Conservation (phyloP, 1,284 basidiomycete genomes). For the Pyrrhoderma lamaoense region DNA sequence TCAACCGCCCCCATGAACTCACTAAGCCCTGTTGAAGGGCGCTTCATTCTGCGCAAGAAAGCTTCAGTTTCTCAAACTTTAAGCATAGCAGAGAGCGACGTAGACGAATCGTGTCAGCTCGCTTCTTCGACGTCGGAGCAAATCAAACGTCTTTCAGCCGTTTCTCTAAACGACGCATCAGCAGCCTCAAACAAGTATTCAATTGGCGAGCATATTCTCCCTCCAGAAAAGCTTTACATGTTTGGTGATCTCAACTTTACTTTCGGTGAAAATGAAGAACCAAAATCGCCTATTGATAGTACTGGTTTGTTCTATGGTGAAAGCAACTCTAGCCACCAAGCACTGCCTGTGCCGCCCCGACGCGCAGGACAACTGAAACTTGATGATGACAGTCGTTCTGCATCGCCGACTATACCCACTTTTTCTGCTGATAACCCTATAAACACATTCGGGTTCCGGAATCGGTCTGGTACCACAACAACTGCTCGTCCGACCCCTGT, state of each 20-base stretch:
- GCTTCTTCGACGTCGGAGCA: slow-evolving; percentile 54
- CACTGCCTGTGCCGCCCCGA: slow-evolving; percentile 28
- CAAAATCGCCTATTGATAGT: background rate
- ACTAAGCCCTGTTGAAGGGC: background rate
- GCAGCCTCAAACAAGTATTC: slow-evolving; percentile 8
- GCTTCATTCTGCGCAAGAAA: slow-evolving; percentile 7
- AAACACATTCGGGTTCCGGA: slow-evolving; percentile 24
- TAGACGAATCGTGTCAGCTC: slow-evolving; percentile 39
- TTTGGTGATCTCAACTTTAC: slow-evolving; percentile 18
- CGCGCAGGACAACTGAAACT: slow-evolving; percentile 11
- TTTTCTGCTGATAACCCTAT: slow-evolving; percentile 29
- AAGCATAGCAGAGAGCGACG: slow-evolving; percentile 25
- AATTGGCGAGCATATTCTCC: slow-evolving; percentile 39
- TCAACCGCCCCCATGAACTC: slow-evolving; percentile 4
- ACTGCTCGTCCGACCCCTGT: background rate
- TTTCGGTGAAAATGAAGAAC: background rate
- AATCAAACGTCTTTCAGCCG: slow-evolving; percentile 44
- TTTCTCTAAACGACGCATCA: slow-evolving; percentile 44
- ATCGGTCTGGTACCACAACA: slow-evolving; percentile 4
- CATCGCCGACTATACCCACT: slow-evolving; percentile 27
- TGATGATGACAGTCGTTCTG: slow-evolving; percentile 7
- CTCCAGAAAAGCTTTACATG: slow-evolving; percentile 40
- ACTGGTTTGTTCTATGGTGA: slow-evolving; percentile 8
- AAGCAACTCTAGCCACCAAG: slow-evolving; percentile 18
- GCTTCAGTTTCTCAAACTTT: slow-evolving; percentile 18